A percentile compares a stretch with the other conserved stretches of the same genome.
These are phyloP conservation scores for Cenchrus purpureus DNA, from an alignment of 176 grass and related monocot species.

Conservation along the genomic window DNA sequence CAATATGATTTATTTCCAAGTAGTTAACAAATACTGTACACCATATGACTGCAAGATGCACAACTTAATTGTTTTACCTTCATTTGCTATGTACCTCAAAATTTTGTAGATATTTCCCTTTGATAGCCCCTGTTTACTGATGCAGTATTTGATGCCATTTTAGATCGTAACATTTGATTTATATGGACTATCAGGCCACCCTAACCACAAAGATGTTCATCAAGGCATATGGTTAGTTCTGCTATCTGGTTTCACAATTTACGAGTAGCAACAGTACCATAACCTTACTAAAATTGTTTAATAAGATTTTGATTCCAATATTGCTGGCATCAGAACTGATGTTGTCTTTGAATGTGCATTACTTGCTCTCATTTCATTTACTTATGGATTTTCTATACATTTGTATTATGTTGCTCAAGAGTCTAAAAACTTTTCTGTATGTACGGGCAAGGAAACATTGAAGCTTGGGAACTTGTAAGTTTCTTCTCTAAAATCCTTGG, in stretches of 20 bases:
- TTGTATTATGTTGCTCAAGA: slow-evolving; percentile 6
- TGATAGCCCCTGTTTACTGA: background rate
- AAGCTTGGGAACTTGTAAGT: slow-evolving; percentile 83
- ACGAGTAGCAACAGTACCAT: background rate
- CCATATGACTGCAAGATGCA: background rate
- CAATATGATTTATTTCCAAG: background rate
- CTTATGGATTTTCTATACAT: background rate
- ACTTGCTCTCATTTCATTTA: background rate
- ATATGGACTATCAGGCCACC: slow-evolving; percentile 82
- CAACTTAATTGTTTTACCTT: slow-evolving; percentile 7
- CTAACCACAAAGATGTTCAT: slow-evolving; percentile 87
- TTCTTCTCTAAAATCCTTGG: slow-evolving; percentile 31
- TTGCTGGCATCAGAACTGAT: background rate
- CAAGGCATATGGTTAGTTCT: slow-evolving; percentile 69
- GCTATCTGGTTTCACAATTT: slow-evolving; percentile 1
- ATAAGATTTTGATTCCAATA: background rate
- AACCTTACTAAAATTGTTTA: background rate
- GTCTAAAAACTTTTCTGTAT: slow-evolving; percentile 37
- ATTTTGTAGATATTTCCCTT: background rate
- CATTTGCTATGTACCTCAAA: background rate
- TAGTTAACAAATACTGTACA: background rate
- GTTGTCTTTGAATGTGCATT: background rate
- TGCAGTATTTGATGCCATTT: slow-evolving; percentile 13
- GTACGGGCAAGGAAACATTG: slow-evolving; percentile 50
- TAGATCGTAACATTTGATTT: slow-evolving; percentile 89